phyloP scores from a whole-genome alignment of 805 yeast genomes.

The Tetrapisispora phaffii region DNA sequence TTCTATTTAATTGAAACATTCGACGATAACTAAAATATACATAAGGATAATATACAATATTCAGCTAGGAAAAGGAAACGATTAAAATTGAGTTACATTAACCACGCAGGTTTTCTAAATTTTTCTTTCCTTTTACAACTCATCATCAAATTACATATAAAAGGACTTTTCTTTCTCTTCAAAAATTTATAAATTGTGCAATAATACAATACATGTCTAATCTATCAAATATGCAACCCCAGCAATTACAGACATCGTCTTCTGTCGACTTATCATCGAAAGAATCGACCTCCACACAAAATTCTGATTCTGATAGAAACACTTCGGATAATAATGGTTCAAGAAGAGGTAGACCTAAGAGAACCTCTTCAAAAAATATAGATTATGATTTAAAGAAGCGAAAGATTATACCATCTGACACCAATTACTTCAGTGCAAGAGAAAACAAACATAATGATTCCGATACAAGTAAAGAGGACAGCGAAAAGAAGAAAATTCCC shows the following conservation, averaged over 20 bases:
- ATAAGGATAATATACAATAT: too few species aligned
- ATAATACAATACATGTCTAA: background rate
- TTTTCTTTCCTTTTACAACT: background rate
- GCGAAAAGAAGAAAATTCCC: background rate
- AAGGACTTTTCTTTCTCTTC: background rate
- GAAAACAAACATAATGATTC: background rate
- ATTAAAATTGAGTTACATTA: background rate
- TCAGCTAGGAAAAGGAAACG: background rate
- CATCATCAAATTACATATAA: background rate
- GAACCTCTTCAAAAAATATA: slow-evolving; percentile 24
- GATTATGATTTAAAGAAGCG: slow-evolving; percentile 27
- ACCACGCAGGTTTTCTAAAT: too few species aligned
- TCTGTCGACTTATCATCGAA: background rate
- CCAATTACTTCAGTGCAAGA: slow-evolving; percentile 1
- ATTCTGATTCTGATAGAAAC: background rate
- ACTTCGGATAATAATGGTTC: background rate
- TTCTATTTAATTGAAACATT: too few species aligned
- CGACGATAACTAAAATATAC: too few species aligned
- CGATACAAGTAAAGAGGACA: background rate
- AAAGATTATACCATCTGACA: slow-evolving; percentile 23
- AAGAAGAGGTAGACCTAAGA: slow-evolving; percentile 16
- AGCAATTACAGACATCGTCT: background rate
- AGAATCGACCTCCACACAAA: background rate
- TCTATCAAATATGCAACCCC: background rate
- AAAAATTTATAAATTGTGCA: too few species aligned